phyloP scores from a whole-genome alignment of 129 eudicot species.

The Pseudognaphalium luteoalbum region DNA sequence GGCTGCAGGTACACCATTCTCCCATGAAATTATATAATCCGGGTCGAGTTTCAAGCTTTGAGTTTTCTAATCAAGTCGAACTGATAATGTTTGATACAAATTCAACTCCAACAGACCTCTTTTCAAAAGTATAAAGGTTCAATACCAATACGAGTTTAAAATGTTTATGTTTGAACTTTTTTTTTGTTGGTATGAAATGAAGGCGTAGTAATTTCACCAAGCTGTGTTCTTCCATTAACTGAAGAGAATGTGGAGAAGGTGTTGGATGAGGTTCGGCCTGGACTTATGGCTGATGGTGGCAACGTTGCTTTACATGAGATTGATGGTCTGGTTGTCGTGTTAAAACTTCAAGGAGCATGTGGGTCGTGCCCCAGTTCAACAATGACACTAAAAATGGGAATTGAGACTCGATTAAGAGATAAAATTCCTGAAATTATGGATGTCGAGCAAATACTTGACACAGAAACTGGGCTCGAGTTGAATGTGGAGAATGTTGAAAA shows the following conservation, averaged over 20 bases:
- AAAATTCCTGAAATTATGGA: slow-evolving; percentile 87
- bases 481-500: slow-evolving; percentile 90
- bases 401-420: slow-evolving; percentile 79
- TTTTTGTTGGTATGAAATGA: slow-evolving; percentile 10
- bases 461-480: slow-evolving; percentile 86
- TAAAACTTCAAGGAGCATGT: slow-evolving; percentile 93
- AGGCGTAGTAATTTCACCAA: slow-evolving; percentile 56
- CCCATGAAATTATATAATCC: not conserved
- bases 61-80: not conserved
- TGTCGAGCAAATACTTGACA: slow-evolving; percentile 78
- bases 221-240: slow-evolving; percentile 73
- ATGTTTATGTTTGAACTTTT: slow-evolving; percentile 5
- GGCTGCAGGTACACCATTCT: slow-evolving; percentile 44
- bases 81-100: not conserved
- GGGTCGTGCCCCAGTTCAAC: slow-evolving; percentile 98
- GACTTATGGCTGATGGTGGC: slow-evolving; percentile 99
- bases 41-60: not conserved
- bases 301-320: slow-evolving; percentile 89
- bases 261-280: slow-evolving; percentile 86
- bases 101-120: not conserved
- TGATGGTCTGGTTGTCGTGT: slow-evolving; percentile 82
- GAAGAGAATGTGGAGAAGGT: slow-evolving; percentile 94
- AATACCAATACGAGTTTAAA: not conserved
- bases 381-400: slow-evolving; percentile 87
- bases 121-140: not conserved